A percentile compares a stretch with the other conserved stretches of the same genome.
Evolutionary conservation across 345 rosid genomes (phyloP).

Genomic region (Linum usitatissimum): DNA sequence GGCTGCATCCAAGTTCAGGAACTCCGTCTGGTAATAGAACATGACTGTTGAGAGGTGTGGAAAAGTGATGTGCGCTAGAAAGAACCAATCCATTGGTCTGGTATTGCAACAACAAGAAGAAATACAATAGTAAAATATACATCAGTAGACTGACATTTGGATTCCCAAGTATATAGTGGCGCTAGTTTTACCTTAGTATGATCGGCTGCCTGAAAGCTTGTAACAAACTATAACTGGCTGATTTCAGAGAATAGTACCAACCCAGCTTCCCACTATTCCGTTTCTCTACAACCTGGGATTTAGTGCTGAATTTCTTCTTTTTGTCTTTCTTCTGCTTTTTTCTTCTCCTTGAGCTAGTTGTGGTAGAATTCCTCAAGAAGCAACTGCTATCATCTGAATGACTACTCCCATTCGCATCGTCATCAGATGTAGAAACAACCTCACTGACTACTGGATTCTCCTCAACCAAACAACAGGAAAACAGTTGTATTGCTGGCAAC

Average conservation of each 20-base stretch:
- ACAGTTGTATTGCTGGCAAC: conserved; percentile 59
- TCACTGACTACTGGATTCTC: conserved; percentile 36
- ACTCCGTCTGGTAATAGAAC: conserved; percentile 94
- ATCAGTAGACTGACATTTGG: not conserved
- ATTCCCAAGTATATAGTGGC: not conserved
- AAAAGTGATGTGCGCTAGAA: conserved; percentile 69
- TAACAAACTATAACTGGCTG: conserved; percentile 49
- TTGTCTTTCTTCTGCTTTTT: conserved; percentile 45
- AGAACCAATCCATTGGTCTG: conserved; percentile 98
- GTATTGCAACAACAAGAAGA: conserved; percentile 13
- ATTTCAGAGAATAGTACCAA: conserved; percentile 56
- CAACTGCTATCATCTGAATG: conserved; percentile 27
- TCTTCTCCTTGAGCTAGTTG: conserved; percentile 51
- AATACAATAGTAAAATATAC: conserved; percentile 10
- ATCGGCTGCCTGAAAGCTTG: conserved; percentile 68
- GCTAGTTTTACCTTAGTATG: conserved; percentile 53
- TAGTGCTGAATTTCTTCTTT: conserved; percentile 20
- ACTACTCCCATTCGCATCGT: conserved; percentile 31
- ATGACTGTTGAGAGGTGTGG: conserved; percentile 90
- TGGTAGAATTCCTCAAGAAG: conserved; percentile 26
- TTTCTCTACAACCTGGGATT: conserved; percentile 24
- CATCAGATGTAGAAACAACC: conserved; percentile 21
- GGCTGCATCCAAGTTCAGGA: conserved; percentile 73
- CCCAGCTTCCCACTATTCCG: conserved; percentile 25
- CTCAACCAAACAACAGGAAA: conserved; percentile 65